These are phyloP conservation scores for Penicillium sp. DNA, from an alignment of 2,329 filamentous ascomycete species.

Conservation along the genomic window DNA sequence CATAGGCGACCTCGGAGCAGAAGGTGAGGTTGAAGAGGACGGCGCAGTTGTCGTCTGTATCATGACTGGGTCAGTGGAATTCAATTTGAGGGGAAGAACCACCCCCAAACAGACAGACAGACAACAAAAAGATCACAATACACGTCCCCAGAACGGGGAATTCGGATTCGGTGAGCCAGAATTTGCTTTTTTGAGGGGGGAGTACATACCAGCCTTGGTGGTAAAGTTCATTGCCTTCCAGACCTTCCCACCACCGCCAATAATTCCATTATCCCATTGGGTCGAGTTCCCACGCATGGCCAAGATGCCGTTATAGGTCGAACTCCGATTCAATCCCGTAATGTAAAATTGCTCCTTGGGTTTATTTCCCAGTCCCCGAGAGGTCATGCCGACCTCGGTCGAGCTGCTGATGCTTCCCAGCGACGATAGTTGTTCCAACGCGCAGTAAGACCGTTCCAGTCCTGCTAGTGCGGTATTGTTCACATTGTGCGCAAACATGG, in stretches of 20 bases:
- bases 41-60: conserved; percentile 68
- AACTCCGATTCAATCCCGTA: conserved; percentile 64
- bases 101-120: no score
- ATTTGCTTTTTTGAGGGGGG: not conserved
- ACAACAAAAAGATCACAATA: no score
- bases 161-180: not conserved
- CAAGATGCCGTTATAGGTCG: conserved; percentile 66
- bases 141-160: no score
- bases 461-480: conserved; percentile 59
- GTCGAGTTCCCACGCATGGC: conserved; percentile 57
- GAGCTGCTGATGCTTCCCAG: conserved; percentile 57
- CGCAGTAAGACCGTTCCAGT: conserved; percentile 75
- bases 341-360: conserved; percentile 89
- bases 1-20: conserved; percentile 82
- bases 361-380: conserved; percentile 57
- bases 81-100: not conserved
- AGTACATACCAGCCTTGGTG: conserved; percentile 63
- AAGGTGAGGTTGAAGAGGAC: conserved; percentile 83
- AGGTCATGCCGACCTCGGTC: conserved; percentile 61
- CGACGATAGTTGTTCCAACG: conserved; percentile 60
- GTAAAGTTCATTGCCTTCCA: conserved; percentile 66
- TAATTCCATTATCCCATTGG: conserved; percentile 47
- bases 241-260: conserved; percentile 69
- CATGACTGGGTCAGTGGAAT: not conserved
- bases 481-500: conserved; percentile 66